Evolutionary conservation across 108 stramenopile genomes (phyloP), one percentile per base, ranked within the genome.

Genomic region (Skeletonema tropicum): DNA sequence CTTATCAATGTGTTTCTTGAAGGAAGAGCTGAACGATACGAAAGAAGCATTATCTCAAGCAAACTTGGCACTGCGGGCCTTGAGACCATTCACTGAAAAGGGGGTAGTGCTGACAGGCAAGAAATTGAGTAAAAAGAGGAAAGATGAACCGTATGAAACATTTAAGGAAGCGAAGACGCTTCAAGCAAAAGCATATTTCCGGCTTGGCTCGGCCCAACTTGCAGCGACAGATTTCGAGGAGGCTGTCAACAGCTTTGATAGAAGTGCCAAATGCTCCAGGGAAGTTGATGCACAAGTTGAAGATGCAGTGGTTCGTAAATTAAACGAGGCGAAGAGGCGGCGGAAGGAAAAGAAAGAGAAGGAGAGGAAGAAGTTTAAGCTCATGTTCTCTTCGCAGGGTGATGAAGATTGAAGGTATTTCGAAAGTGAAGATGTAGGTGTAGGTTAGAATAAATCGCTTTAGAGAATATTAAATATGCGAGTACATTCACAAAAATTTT

Each of bases 181-280:
- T 48, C 77, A 90, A 79, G 84, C 93, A 11, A 94, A 94, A 60
- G 91, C 90, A 19, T 91, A 75, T 77, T 94, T 94, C 73, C 88
- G 93, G 26, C 70, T 90, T 9, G 93, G 93, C 35, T 87, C 86
- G 12, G 93, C 87, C 0, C 83, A 89, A 57, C 68, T 79, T 57
- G 82, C 66, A 14, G 36, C 79, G 48, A 71, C 80, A 11, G 86
- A 92, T 10, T 92, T 64, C 46, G 66, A 66, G 9, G 82, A 85
- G 6, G 90, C 93, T 12, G 66, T 90, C 19, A 60, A 81, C 12
- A 75, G 70, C 14, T 88, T 92, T 57, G 86, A 90, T 29, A 38
- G 78, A 39, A 85, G 89, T 49, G 70, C 91, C 23, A 45, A 73
- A 41, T 58, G 83, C 42, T 83, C 88, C 26, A 80, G 68, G 68